Evolutionary conservation across 2,329 filamentous ascomycete genomes (phyloP).

Genomic region (Lasiodiplodia theobromae): DNA sequence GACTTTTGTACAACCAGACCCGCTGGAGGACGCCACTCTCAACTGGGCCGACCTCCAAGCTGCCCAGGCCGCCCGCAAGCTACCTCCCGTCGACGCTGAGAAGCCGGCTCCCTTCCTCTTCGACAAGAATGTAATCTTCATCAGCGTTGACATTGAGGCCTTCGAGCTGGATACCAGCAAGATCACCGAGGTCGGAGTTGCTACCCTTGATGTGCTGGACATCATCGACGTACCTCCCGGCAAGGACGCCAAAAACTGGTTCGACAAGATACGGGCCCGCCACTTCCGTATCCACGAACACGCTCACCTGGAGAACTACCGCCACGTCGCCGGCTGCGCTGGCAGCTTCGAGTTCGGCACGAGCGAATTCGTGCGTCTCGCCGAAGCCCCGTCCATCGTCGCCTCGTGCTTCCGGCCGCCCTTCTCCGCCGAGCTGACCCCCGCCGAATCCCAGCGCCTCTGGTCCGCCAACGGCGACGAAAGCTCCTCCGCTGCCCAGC

Average conservation of each 20-base stretch:
- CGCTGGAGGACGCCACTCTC: slow-evolving; percentile 20
- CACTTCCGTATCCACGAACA: slow-evolving; percentile 82
- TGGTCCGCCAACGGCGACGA: slow-evolving; percentile 6
- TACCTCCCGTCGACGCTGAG: slow-evolving; percentile 53
- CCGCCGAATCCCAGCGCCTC: slow-evolving; percentile 1
- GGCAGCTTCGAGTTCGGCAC: slow-evolving; percentile 75
- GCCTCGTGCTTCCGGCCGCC: slow-evolving; percentile 65
- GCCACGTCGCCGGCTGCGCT: slow-evolving; percentile 76
- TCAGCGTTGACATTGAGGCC: slow-evolving; percentile 83
- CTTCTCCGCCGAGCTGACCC: slow-evolving; percentile 49
- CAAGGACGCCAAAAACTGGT: slow-evolving; percentile 70
- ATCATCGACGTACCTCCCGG: slow-evolving; percentile 67
- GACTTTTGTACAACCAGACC: slow-evolving; percentile 19
- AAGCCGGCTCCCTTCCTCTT: slow-evolving; percentile 55
- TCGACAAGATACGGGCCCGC: slow-evolving; percentile 67
- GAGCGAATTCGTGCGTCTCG: slow-evolving; percentile 62
- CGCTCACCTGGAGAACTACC: slow-evolving; percentile 67
- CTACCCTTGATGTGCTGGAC: slow-evolving; percentile 75
- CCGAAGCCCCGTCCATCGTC: slow-evolving; percentile 55
- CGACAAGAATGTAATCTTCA: slow-evolving; percentile 69
- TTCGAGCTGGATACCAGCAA: slow-evolving; percentile 71
- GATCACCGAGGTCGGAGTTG: slow-evolving; percentile 87
- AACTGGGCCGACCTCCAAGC: slow-evolving; percentile 24
- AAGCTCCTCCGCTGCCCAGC: neutral
- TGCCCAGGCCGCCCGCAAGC: neutral